phyloP scores from a whole-genome alignment of 805 yeast genomes.

The Candida vaughaniae region DNA sequence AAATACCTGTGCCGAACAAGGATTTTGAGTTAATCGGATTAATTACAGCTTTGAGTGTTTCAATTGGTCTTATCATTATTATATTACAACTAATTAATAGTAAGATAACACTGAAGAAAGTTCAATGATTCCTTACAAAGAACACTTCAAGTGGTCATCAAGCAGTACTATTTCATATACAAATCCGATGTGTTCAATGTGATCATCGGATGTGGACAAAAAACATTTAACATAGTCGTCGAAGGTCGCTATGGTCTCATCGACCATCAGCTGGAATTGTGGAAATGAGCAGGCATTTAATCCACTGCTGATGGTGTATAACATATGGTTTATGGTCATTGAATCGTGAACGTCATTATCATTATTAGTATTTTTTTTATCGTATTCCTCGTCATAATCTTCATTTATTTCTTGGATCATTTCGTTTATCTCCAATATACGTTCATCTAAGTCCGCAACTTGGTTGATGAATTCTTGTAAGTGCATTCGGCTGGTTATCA shows the following conservation, averaged over 20 bases:
- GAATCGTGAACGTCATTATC: neutral
- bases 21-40: constrained; percentile 11
- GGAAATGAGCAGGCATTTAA: constrained; percentile 2
- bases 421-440: constrained; percentile 12
- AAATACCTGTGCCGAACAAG: constrained; percentile 13
- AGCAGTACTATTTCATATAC: constrained; percentile 14
- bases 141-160: constrained; percentile 11
- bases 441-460: constrained; percentile 9
- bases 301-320: constrained; percentile 5
- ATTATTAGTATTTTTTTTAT: neutral
- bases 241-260: constrained; percentile 7
- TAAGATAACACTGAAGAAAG: constrained; percentile 3
- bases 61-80: constrained; percentile 12
- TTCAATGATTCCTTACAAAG: constrained; percentile 1
- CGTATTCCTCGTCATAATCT: neutral
- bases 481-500: constrained; percentile 6
- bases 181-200: constrained; percentile 1
- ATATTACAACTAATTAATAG: constrained; percentile 10
- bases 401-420: constrained; percentile 11
- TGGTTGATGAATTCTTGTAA: constrained; percentile 9
- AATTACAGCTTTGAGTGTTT: constrained; percentile 11
- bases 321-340: neutral
- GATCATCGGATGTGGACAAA: neutral
- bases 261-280: constrained; percentile 3
- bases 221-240: constrained; percentile 9